Conservation (phyloP, 2,329 filamentous ascomycete species). For the Graphilbum sp. region DNA sequence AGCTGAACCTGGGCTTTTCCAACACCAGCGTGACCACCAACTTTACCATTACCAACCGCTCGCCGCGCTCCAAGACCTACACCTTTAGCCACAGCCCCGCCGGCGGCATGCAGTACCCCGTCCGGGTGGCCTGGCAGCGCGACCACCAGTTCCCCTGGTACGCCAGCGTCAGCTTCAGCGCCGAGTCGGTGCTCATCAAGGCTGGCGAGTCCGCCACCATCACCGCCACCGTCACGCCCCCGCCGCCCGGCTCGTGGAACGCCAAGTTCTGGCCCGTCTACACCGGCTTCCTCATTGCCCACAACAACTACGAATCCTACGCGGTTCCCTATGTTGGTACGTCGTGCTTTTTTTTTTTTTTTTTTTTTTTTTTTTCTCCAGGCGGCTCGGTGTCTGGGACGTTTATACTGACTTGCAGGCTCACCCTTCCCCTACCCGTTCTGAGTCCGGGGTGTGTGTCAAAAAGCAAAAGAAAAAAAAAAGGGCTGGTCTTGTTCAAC, state of each 20-base stretch:
- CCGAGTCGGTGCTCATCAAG: constrained; percentile 26
- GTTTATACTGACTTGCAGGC: too few relatives aligned
- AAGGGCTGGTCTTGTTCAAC: too few relatives aligned
- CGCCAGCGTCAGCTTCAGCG: constrained; percentile 21
- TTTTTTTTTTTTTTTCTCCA: too few relatives aligned
- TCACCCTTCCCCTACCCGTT: too few relatives aligned
- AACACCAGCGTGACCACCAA: constrained; percentile 31
- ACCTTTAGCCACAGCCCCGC: constrained; percentile 32
- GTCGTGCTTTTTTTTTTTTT: too few relatives aligned
- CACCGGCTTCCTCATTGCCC: constrained; percentile 23
- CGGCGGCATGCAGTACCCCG: constrained; percentile 27
- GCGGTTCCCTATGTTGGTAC: too few relatives aligned
- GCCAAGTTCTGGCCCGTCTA: constrained; percentile 25
- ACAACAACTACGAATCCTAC: too few relatives aligned
- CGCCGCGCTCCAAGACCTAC: constrained; percentile 30
- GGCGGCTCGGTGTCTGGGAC: too few relatives aligned
- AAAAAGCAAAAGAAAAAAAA: too few relatives aligned
- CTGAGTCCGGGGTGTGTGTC: too few relatives aligned
- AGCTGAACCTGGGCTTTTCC: constrained; percentile 41
- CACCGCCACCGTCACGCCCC: constrained; percentile 23
- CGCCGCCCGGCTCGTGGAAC: constrained; percentile 20
- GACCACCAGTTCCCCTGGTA: not conserved
- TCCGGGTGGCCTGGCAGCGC: not conserved
- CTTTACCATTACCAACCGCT: constrained; percentile 40
- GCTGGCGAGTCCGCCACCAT: constrained; percentile 25